Conservation (phyloP, 371 early-diverging fungal genomes). For the Rhizopus stolonifer region DNA sequence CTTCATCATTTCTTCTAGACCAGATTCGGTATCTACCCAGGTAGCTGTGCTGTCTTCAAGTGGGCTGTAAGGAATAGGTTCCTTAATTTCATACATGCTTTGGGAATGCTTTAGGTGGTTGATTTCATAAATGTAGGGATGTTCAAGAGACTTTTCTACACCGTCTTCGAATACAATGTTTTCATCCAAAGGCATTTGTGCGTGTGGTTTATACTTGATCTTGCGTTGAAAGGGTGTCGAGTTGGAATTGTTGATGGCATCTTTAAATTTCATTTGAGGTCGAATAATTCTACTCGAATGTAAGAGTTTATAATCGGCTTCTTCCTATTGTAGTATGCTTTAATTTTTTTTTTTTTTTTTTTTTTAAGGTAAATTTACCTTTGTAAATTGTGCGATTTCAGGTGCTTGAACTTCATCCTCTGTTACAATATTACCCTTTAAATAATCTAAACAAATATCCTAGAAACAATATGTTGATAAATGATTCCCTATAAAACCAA, state of each 20-base stretch:
- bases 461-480: constrained; percentile 15
- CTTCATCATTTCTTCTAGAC: constrained; percentile 59
- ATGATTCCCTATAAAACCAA: background rate
- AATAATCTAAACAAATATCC: constrained; percentile 57
- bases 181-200: constrained; percentile 70
- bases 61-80: constrained; percentile 59
- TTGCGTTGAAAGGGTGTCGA: constrained; percentile 75
- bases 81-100: constrained; percentile 59
- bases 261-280: constrained; percentile 88
- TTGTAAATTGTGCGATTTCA: constrained; percentile 56
- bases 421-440: constrained; percentile 45
- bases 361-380: constrained; percentile 16
- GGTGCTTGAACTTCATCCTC: constrained; percentile 43
- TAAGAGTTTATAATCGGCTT: constrained; percentile 57
- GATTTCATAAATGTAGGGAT: constrained; percentile 95
- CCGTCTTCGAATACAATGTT: constrained; percentile 4
- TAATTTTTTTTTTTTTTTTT: background rate
- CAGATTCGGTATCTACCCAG: constrained; percentile 76
- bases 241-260: constrained; percentile 81
- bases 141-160: constrained; percentile 47
- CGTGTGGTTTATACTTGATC: constrained; percentile 80
- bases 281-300: constrained; percentile 77
- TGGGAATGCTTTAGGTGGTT: constrained; percentile 72
- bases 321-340: constrained; percentile 20
- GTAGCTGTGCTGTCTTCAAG: constrained; percentile 62